phyloP scores from a whole-genome alignment of 495 filamentous ascomycete genomes.

The Alectoria sarmentosa region DNA sequence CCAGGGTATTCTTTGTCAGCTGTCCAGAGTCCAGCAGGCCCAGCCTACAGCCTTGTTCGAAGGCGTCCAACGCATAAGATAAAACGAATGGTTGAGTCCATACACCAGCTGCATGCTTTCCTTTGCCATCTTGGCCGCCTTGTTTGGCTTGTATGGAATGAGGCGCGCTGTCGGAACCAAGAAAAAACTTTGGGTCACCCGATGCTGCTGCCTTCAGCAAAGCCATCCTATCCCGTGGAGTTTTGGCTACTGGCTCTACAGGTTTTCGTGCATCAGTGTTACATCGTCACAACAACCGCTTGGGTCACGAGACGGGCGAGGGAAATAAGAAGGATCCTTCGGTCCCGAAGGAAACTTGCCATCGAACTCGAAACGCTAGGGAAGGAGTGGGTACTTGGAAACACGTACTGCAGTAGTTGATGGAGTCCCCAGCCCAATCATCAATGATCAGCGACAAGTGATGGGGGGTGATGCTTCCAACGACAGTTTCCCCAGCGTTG shows the following conservation, averaged over 20 bases:
- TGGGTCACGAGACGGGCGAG: neutral
- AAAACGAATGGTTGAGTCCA: constrained; percentile 90
- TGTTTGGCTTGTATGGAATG: constrained; percentile 71
- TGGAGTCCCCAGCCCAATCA: constrained; percentile 65
- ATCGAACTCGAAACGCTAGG: neutral
- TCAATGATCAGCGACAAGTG: constrained; percentile 75
- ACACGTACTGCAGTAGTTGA: constrained; percentile 63
- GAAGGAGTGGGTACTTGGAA: neutral
- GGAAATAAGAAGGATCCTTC: neutral
- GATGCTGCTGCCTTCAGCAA: constrained; percentile 60
- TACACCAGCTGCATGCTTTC: constrained; percentile 70
- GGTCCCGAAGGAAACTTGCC: neutral
- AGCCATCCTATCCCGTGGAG: constrained; percentile 65
- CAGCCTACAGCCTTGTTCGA: constrained; percentile 60
- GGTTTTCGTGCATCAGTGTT: neutral
- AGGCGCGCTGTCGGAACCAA: constrained; percentile 65
- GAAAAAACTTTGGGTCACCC: constrained; percentile 76
- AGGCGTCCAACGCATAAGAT: constrained; percentile 62
- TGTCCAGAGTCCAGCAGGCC: constrained; percentile 58
- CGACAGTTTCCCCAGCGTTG: constrained; percentile 67
- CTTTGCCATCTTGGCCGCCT: constrained; percentile 34
- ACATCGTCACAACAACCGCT: neutral
- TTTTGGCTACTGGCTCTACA: constrained; percentile 63
- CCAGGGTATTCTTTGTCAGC: constrained; percentile 63
- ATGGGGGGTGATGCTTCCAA: constrained; percentile 68